Evolutionary conservation across 1,284 basidiomycete genomes (phyloP), one percentile per base, ranked within the genome.

Genomic region (Leccinum cinnamomeum): DNA sequence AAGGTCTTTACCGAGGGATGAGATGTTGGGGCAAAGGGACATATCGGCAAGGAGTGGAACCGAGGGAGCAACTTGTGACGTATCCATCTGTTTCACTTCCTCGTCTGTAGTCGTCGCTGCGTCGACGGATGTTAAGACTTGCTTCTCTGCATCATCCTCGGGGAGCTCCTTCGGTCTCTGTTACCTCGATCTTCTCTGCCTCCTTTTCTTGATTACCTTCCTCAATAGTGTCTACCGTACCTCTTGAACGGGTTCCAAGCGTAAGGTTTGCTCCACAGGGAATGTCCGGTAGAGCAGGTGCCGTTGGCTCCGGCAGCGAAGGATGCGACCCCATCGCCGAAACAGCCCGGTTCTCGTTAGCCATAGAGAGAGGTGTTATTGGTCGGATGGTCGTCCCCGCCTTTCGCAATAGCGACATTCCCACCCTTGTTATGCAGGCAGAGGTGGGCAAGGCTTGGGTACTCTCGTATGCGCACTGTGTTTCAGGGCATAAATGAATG

Each of bases 201-300:
- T 41, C 57, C 12, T 57, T 64, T 57, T 65, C 63, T 37, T 64
- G 62, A n/a, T 57, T 58, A 1, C 44, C 44, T 58, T 69, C 65
- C n/a, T 63, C 57, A 14, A 68, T 46, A 37, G 11, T 55, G 8
- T 23, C 44, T 10, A 60, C 58, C 58, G 44, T 50, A 12, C 46
- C 59, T 59, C 44, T 63, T 8, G 59, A 18, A 28, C 58, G 57
- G 6, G 64, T 59, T 37, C 63, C 71, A 33, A 65, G 63, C 6
- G 68, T 58, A 35, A 68, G 63, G 12, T 72, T 55, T 33, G 58
- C 57, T 37, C 63, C 74, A 39, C 65, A 65, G 2, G 71, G 68
- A 7, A 67, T 25, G 53, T 71, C 68, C 5, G 60, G 57, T 18
- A 64, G 53, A 62, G 28, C 59, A 18, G 72, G 58, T 4, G 54